A percentile compares a stretch with the other conserved stretches of the same genome.
Evolutionary conservation across 1,284 basidiomycete genomes (phyloP).

Genomic region (Coriolopsis trogii): DNA sequence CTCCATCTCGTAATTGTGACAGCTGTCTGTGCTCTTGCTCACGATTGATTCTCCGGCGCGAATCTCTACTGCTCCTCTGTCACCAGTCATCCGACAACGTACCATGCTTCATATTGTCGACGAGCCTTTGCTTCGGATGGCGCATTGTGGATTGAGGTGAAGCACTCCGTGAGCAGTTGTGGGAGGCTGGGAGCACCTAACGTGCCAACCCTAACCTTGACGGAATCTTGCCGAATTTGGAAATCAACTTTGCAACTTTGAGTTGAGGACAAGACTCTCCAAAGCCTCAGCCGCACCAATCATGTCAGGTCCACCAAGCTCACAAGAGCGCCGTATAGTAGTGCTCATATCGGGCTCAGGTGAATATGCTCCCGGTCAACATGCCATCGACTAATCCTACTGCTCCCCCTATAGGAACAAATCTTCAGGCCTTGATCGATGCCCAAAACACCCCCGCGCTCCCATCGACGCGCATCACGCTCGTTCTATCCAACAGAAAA

Average conservation of each 20-base stretch:
- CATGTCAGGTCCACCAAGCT: conserved; percentile 22
- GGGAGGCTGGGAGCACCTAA: too few relatives aligned
- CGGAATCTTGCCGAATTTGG: background rate
- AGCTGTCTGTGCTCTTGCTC: conserved; percentile 5
- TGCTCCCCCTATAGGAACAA: conserved; percentile 67
- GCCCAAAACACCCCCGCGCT: conserved; percentile 70
- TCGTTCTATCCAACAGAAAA: conserved; percentile 93
- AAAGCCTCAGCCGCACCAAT: too few relatives aligned
- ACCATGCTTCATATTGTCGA: too few relatives aligned
- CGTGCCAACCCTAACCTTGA: background rate
- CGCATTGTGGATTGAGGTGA: too few relatives aligned
- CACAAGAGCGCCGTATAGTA: conserved; percentile 47
- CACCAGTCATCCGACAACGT: too few relatives aligned
- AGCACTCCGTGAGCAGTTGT: too few relatives aligned
- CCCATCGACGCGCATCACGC: conserved; percentile 72
- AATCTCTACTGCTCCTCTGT: background rate
- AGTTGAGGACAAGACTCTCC: too few relatives aligned
- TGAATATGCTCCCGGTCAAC: conserved; percentile 31
- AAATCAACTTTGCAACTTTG: background rate
- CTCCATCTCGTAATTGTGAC: conserved; percentile 2
- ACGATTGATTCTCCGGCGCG: conserved; percentile 1
- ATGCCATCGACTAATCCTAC: conserved; percentile 13
- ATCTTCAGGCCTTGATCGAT: conserved; percentile 95
- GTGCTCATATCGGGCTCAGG: conserved; percentile 87
- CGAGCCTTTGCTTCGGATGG: too few relatives aligned